These are phyloP conservation scores for Nemania sp. DNA, from an alignment of 2,329 filamentous ascomycete species.

Conservation along the genomic window DNA sequence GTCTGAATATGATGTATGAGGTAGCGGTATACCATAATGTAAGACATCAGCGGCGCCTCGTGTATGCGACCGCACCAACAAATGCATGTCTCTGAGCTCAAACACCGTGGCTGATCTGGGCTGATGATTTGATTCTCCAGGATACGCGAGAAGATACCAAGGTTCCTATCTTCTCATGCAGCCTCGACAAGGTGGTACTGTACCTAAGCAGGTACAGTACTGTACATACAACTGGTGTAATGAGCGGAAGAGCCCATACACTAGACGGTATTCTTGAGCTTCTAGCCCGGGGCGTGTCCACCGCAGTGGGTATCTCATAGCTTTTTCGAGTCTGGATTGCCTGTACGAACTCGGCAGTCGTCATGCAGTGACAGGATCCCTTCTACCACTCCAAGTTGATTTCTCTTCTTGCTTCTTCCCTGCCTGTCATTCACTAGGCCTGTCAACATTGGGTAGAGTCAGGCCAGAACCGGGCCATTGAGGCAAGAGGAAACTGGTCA, in stretches of 20 bases:
- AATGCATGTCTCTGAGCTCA: slow-evolving; percentile 13
- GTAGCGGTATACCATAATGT: neutral
- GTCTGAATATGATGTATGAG: neutral
- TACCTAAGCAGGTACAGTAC: too few relatives aligned
- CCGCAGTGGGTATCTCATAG: slow-evolving; percentile 21
- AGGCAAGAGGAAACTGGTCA: slow-evolving; percentile 6
- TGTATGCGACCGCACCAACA: neutral
- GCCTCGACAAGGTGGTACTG: too few relatives aligned
- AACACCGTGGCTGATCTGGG: slow-evolving; percentile 6
- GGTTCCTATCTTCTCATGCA: too few relatives aligned
- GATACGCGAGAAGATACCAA: too few relatives aligned
- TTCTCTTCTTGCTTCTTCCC: slow-evolving; percentile 10
- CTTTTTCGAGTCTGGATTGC: slow-evolving; percentile 2
- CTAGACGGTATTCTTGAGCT: neutral
- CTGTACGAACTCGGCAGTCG: slow-evolving; percentile 15
- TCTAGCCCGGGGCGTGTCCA: slow-evolving; percentile 12
- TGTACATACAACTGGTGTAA: neutral
- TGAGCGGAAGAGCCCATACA: neutral
- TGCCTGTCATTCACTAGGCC: neutral
- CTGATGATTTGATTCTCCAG: too few relatives aligned
- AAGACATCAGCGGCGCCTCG: neutral
- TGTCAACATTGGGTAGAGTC: slow-evolving; percentile 1
- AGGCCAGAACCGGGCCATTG: slow-evolving; percentile 7
- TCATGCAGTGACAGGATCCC: slow-evolving; percentile 11
- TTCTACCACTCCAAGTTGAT: slow-evolving; percentile 1